Percentiles rank a stretch among this genome's conserved stretches.
Conservation (phyloP, 164 flowering plant genomes). For the Vitis cinerea region DNA sequence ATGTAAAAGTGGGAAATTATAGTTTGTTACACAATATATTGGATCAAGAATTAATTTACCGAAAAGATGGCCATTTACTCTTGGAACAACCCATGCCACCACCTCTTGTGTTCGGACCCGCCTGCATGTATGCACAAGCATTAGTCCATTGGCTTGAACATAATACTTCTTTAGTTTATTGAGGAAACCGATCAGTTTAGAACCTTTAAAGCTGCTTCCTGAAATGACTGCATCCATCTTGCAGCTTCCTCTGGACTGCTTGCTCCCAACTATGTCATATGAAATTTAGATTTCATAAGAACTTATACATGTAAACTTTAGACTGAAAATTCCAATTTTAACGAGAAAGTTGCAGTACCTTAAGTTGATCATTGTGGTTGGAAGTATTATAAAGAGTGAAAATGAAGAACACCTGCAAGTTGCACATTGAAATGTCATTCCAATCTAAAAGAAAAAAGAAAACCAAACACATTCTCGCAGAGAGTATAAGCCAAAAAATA, state of each 20-base stretch:
- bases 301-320: neutral
- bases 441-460: neutral
- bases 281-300: conserved; percentile 12
- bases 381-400: conserved; percentile 78
- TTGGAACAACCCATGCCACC: conserved; percentile 29
- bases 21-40: neutral
- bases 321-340: neutral
- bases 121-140: conserved; percentile 32
- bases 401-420: conserved; percentile 75
- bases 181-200: neutral
- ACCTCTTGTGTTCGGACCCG: conserved; percentile 29
- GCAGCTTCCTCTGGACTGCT: conserved; percentile 92
- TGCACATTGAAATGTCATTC: neutral
- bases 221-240: conserved; percentile 72
- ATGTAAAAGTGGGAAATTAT: neutral
- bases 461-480: neutral
- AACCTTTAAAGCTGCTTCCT: conserved; percentile 73
- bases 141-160: conserved; percentile 4
- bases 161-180: neutral
- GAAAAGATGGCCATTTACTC: conserved; percentile 58
- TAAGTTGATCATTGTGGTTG: conserved; percentile 68
- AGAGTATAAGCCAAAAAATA: neutral
- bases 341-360: conserved; percentile 41
- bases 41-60: conserved; percentile 34
- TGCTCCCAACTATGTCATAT: conserved; percentile 64